Evolutionary conservation across 1,139 yeast genomes (phyloP).

Genomic region (Scheffersomyces lignicola): DNA sequence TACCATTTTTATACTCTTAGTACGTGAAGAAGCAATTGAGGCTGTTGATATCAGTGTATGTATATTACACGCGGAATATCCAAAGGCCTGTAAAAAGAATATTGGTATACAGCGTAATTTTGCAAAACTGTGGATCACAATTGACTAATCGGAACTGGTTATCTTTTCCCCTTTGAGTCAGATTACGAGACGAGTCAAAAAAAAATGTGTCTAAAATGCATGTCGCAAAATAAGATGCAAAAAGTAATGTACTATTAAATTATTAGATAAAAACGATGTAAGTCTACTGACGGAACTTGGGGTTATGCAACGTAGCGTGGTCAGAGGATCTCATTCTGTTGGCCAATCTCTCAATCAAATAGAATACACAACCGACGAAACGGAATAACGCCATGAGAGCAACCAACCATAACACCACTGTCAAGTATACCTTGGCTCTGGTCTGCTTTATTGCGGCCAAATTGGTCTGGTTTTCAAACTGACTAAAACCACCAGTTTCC

Average conservation of each 20-base stretch:
- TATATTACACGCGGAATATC: too few species aligned
- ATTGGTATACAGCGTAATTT: too few species aligned
- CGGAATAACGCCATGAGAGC: constrained; percentile 78
- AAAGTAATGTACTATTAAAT: too few species aligned
- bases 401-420: constrained; percentile 76
- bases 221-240: too few species aligned
- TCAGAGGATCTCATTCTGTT: constrained; percentile 23
- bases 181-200: too few species aligned
- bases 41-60: background rate
- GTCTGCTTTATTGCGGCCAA: constrained; percentile 17
- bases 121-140: too few species aligned
- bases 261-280: too few species aligned
- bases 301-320: constrained; percentile 13
- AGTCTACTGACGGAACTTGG: constrained; percentile 1
- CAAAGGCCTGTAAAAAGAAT: too few species aligned
- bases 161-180: too few species aligned
- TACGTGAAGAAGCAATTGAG: background rate
- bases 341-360: constrained; percentile 46
- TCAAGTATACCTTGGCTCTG: constrained; percentile 54
- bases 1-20: constrained; percentile 24
- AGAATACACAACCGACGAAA: constrained; percentile 64
- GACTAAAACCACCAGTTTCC: constrained; percentile 63
- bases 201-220: too few species aligned
- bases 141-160: too few species aligned
- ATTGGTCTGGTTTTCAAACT: constrained; percentile 21